These are phyloP conservation scores for Rickenella mellea DNA, from an alignment of 768 basidiomycete species.

Conservation along the genomic window DNA sequence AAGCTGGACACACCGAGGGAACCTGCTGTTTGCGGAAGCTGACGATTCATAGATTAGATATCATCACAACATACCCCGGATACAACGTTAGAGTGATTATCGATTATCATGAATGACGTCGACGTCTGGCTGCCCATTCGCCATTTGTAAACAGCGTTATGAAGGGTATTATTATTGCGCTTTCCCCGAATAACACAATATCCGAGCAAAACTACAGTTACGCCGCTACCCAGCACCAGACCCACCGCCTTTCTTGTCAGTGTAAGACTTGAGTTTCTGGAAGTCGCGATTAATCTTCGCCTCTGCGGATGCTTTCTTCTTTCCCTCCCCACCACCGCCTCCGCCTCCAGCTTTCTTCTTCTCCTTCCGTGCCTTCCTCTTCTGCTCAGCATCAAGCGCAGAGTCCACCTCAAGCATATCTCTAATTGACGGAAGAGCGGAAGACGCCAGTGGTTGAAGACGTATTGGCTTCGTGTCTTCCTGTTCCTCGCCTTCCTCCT, in stretches of 20 bases:
- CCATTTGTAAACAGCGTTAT: no score
- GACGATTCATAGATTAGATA: no score
- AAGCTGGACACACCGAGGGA: constrained; percentile 51
- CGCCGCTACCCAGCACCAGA: no score
- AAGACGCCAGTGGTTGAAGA: constrained; percentile 70
- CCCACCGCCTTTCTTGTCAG: background rate
- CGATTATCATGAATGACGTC: no score
- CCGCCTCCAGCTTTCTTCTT: constrained; percentile 43
- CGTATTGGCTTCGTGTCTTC: constrained; percentile 39
- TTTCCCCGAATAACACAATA: no score
- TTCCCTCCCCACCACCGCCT: constrained; percentile 24
- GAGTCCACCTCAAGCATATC: constrained; percentile 75
- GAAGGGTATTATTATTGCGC: no score
- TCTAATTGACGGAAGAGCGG: constrained; percentile 72
- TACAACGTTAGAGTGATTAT: no score
- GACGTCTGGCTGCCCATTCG: no score
- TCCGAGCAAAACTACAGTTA: no score
- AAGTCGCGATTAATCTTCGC: constrained; percentile 48
- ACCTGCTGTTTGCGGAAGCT: constrained; percentile 22
- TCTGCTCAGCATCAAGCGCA: constrained; percentile 52
- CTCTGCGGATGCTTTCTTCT: constrained; percentile 30
- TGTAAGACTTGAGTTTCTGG: constrained; percentile 19
- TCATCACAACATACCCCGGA: no score
- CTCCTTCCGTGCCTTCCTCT: constrained; percentile 67
- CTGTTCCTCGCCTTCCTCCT: constrained; percentile 30